Percentiles rank a stretch among this genome's conserved stretches.
These are phyloP conservation scores for Coniochaeta ligniaria DNA, from an alignment of 2,329 filamentous ascomycete species.

Conservation along the genomic window DNA sequence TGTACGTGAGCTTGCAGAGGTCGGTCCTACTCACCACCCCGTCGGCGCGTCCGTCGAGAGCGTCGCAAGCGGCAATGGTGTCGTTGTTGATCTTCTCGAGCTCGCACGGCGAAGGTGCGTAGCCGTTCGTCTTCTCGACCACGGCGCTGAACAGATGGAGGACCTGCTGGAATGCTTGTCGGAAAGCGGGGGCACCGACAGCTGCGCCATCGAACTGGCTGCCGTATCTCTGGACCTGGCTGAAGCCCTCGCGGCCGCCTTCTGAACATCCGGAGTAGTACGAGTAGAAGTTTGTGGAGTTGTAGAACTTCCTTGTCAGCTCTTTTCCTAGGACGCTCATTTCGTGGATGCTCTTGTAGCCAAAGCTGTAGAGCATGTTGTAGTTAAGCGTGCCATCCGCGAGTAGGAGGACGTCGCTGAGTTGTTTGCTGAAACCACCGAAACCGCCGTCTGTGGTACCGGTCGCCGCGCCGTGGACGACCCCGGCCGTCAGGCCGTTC, in stretches of 20 bases:
- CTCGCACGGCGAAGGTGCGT: constrained; percentile 26
- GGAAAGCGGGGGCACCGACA: constrained; percentile 38
- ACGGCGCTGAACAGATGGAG: constrained; percentile 31
- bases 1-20: constrained; percentile 29
- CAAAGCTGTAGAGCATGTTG: constrained; percentile 40
- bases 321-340: constrained; percentile 39
- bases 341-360: constrained; percentile 42
- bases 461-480: constrained; percentile 8
- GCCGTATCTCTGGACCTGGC: constrained; percentile 42
- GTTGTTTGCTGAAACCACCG: constrained; percentile 29
- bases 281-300: constrained; percentile 29
- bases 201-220: constrained; percentile 38
- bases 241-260: constrained; percentile 39
- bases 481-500: background rate
- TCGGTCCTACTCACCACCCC: constrained; percentile 13
- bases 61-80: constrained; percentile 9
- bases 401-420: constrained; percentile 28
- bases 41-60: constrained; percentile 10
- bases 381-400: constrained; percentile 44
- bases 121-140: constrained; percentile 27
- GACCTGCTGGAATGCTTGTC: constrained; percentile 35
- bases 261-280: constrained; percentile 51
- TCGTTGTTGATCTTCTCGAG: constrained; percentile 9
- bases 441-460: constrained; percentile 36
- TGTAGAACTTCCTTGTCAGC: constrained; percentile 32